Evolutionary conservation across 805 yeast species (phyloP).

Genomic region (Torulaspora franciscae): DNA sequence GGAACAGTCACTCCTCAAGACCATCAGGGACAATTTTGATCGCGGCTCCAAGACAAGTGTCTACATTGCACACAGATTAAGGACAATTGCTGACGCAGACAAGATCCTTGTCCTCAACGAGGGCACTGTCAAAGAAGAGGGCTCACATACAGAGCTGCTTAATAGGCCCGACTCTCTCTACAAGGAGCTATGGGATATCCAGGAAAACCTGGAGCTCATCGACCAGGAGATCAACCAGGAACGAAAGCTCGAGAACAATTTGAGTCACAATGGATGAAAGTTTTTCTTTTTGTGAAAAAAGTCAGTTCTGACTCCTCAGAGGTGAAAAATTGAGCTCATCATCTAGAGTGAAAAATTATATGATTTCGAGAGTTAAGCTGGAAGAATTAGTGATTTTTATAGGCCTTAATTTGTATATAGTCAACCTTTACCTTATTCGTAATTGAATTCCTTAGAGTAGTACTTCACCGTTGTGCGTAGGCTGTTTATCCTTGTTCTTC

Average conservation of each 20-base stretch:
- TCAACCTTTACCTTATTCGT: conserved; percentile 2
- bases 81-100: conserved; percentile 92
- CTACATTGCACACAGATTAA: conserved; percentile 86
- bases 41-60: conserved; percentile 65
- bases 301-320: conserved; percentile 2
- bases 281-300: conserved; percentile 7
- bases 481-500: not conserved
- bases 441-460: conserved; percentile 3
- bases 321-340: not conserved
- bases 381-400: not conserved
- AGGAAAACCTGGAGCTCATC: conserved; percentile 64
- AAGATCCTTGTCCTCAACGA: conserved; percentile 80
- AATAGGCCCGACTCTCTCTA: conserved; percentile 56
- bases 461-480: not conserved
- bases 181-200: conserved; percentile 83
- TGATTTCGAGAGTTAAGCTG: not conserved
- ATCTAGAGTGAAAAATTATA: not conserved
- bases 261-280: not conserved
- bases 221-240: conserved; percentile 36
- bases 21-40: conserved; percentile 63
- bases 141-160: conserved; percentile 66
- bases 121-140: conserved; percentile 84
- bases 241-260: conserved; percentile 7
- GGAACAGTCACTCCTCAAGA: conserved; percentile 74
- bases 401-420: not conserved